Base-by-base conservation (phyloP, 495 filamentous ascomycete genomes). In the Aspergillus bridgeri region DNA sequence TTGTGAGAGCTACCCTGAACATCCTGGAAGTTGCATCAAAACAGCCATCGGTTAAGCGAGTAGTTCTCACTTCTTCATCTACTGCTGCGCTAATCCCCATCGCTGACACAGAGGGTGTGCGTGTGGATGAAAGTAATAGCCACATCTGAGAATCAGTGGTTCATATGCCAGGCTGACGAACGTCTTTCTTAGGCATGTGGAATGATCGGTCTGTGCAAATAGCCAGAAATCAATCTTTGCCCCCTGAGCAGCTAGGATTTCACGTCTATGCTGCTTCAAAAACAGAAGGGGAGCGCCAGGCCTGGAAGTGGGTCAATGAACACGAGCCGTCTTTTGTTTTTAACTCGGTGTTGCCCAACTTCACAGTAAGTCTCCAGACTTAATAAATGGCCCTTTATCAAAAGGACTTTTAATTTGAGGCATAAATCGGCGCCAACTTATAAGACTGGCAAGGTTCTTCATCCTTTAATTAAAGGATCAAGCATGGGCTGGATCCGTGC, bases 61-160 rank as follows among this genome's bases (percentile, higher is more conserved):
- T 86, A 42, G 83, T 86, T 3, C 70, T 74, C 53, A 81, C 77
- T 2, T 82, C 78, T n/a, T 84, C 79, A 0, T 78, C 75, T n/a
- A 45, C 3, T 20, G 33, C 1, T 4, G 38, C 51, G n/a, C n/a
- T n/a, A n/a, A n/a, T n/a, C n/a, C n/a, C n/a, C n/a, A n/a, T n/a
- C n/a, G n/a, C n/a, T n/a, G n/a, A n/a, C n/a, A n/a, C n/a, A n/a
- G n/a, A n/a, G n/a, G n/a, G n/a, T n/a, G n/a, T n/a, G n/a, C n/a
- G n/a, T n/a, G n/a, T n/a, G n/a, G n/a, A n/a, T n/a, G n/a, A n/a
- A n/a, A n/a, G n/a, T n/a, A n/a, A n/a, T n/a, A n/a, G n/a, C n/a
- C n/a, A n/a, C n/a, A n/a, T n/a, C n/a, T n/a, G n/a, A n/a, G n/a
- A n/a, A n/a, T n/a, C n/a, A n/a, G n/a, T n/a, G n/a, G n/a, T n/a